Conservation (phyloP, 495 filamentous ascomycete species). For the Aspergillus saccharolyticus region DNA sequence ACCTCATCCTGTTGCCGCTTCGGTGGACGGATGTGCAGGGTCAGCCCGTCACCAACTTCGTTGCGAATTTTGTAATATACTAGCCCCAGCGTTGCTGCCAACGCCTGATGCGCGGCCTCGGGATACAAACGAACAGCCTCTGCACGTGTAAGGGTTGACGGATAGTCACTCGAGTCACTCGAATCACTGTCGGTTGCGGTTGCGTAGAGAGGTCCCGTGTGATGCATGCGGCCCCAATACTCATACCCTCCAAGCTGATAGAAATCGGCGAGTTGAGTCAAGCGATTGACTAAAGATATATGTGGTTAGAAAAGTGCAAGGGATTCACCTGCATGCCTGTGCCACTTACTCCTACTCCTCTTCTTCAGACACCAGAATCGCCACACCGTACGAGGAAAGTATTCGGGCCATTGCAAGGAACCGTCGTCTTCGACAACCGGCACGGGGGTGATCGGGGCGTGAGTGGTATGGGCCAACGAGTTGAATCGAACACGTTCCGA, state of each 20-base stretch:
- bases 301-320: constrained; percentile 11
- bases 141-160: constrained; percentile 26
- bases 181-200: constrained; percentile 32
- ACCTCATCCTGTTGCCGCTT: constrained; percentile 38
- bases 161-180: constrained; percentile 34
- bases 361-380: constrained; percentile 43
- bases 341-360: constrained; percentile 36
- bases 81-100: constrained; percentile 37
- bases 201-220: constrained; percentile 20
- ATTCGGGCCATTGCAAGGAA: constrained; percentile 32
- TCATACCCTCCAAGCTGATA: constrained; percentile 38
- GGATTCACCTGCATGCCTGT: constrained; percentile 3
- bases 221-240: constrained; percentile 35
- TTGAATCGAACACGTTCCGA: constrained; percentile 39
- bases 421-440: constrained; percentile 34
- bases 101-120: constrained; percentile 38
- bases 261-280: constrained; percentile 40
- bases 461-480: constrained; percentile 34
- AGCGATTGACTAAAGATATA: constrained; percentile 29
- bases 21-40: constrained; percentile 25
- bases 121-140: constrained; percentile 34
- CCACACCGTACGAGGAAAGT: constrained; percentile 40
- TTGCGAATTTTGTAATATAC: constrained; percentile 43
- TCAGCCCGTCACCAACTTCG: constrained; percentile 33
- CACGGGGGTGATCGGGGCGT: constrained; percentile 37